phyloP scores from a whole-genome alignment of 2,329 filamentous ascomycete genomes.

The Beauveria asiatica region DNA sequence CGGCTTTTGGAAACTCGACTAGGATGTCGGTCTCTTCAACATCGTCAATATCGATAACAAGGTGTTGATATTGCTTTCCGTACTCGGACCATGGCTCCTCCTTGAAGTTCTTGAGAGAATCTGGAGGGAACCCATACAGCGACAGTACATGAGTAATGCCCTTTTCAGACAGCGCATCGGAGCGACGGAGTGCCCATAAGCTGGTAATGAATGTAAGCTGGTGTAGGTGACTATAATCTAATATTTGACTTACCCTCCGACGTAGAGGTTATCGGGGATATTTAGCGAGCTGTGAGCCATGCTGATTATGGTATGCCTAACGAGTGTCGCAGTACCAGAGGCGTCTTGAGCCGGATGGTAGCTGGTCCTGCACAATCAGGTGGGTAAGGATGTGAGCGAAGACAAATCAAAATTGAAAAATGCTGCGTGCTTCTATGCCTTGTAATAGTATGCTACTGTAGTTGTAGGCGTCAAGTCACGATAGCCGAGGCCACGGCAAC shows the following conservation, averaged over 20 bases:
- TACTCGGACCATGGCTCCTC: conserved; percentile 39
- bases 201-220: conserved; percentile 35
- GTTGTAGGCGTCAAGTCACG: neutral
- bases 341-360: neutral
- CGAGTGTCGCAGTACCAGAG: neutral
- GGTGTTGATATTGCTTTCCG: conserved; percentile 57
- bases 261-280: conserved; percentile 9
- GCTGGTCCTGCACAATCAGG: neutral
- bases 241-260: conserved; percentile 5
- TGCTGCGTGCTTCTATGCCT: too few species aligned
- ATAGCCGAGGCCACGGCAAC: neutral
- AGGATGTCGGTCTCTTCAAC: conserved; percentile 82
- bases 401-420: too few species aligned
- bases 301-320: neutral
- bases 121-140: conserved; percentile 51
- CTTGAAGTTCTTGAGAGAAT: conserved; percentile 35
- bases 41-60: conserved; percentile 81
- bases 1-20: conserved; percentile 67
- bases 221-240: neutral
- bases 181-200: conserved; percentile 68
- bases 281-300: conserved; percentile 11
- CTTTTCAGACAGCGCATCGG: conserved; percentile 58
- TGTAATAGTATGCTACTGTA: neutral
- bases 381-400: neutral
- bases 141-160: conserved; percentile 90